phyloP scores from a whole-genome alignment of 345 rosid genomes.

The Gossypium sturtianum region DNA sequence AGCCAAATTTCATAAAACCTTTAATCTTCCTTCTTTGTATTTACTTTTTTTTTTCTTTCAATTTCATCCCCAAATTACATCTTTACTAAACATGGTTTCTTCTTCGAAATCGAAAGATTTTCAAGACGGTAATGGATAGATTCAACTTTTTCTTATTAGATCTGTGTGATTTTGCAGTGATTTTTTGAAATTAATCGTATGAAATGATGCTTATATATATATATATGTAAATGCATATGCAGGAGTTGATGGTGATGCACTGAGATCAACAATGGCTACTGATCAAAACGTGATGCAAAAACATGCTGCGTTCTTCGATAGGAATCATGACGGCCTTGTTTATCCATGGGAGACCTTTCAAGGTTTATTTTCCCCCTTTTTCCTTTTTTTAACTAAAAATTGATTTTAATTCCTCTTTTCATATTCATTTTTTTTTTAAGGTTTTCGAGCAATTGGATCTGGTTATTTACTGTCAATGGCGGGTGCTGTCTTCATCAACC shows the following conservation, averaged over 20 bases:
- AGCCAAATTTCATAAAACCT: not conserved
- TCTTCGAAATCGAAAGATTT: not conserved
- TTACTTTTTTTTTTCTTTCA: not conserved
- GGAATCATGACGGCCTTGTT: conserved; percentile 66
- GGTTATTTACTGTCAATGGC: conserved; percentile 30
- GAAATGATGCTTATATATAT: not conserved
- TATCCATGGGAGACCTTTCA: conserved; percentile 76
- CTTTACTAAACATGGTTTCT: not conserved
- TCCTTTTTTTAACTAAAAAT: not conserved
- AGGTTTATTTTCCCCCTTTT: conserved; percentile 26
- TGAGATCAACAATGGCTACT: conserved; percentile 10
- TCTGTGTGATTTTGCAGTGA: not conserved
- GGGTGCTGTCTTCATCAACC: conserved; percentile 36
- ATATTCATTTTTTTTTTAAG: conserved; percentile 3
- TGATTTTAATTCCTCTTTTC: not conserved
- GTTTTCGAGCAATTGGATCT: conserved; percentile 56
- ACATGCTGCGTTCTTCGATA: conserved; percentile 78
- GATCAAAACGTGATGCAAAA: conserved; percentile 49
- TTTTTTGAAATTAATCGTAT: not conserved
- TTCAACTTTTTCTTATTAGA: not conserved
- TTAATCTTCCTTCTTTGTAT: not conserved
- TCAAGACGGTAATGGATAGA: not conserved
- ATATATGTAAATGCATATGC: not conserved
- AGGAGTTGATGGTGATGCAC: conserved; percentile 5
- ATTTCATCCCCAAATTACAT: not conserved